phyloP scores from a whole-genome alignment of 176 grass and related monocot species.

The Tillandsia fasciculata region DNA sequence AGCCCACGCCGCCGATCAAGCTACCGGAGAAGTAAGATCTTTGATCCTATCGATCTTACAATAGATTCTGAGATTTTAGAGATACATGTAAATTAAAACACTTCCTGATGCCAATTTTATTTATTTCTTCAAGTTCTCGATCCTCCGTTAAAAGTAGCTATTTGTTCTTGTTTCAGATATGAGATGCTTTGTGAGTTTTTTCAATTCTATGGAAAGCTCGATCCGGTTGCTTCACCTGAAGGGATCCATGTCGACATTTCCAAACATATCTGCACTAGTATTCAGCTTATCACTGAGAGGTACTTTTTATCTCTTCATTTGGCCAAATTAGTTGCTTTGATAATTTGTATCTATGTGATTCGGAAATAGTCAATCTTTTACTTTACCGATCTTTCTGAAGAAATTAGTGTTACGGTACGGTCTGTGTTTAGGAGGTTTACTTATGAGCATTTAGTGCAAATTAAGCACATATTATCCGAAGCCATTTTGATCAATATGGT shows the following conservation, averaged over 20 bases:
- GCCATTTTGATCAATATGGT: constrained; percentile 61
- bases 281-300: constrained; percentile 55
- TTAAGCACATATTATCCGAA: constrained; percentile 75
- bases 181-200: constrained; percentile 67
- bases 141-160: neutral
- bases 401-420: constrained; percentile 10
- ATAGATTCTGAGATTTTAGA: neutral
- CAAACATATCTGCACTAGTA: constrained; percentile 48
- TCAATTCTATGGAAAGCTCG: constrained; percentile 70
- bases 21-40: constrained; percentile 56
- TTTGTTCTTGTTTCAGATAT: constrained; percentile 30
- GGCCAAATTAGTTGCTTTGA: constrained; percentile 1
- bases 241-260: constrained; percentile 50
- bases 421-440: constrained; percentile 56
- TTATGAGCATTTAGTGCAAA: constrained; percentile 57
- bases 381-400: neutral
- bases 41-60: neutral
- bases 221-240: constrained; percentile 64
- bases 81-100: neutral
- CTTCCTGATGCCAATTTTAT: neutral
- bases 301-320: constrained; percentile 5
- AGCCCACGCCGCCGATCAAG: constrained; percentile 32
- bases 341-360: neutral
- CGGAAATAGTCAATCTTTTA: neutral
- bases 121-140: neutral